These are phyloP conservation scores for Metahyphopichia silvanorum DNA, from an alignment of 805 yeast species.

Conservation along the genomic window DNA sequence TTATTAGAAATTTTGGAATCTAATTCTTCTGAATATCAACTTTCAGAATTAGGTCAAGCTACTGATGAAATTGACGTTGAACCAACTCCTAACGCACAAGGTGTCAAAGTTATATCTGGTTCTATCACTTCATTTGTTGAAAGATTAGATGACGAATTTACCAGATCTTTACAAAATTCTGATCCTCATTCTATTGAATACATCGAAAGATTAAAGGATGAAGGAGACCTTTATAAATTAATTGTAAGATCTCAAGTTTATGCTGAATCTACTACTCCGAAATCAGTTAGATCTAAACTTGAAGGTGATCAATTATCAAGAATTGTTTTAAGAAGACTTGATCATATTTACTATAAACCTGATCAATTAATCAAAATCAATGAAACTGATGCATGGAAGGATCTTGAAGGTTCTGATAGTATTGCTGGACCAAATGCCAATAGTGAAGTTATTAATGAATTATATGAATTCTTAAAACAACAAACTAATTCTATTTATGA, in stretches of 20 bases:
- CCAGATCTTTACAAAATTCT: conserved; percentile 77
- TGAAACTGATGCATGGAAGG: conserved; percentile 76
- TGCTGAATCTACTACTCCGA: conserved; percentile 61
- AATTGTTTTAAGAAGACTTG: conserved; percentile 77
- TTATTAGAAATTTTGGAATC: conserved; percentile 69
- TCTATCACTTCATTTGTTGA: conserved; percentile 84
- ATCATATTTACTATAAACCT: conserved; percentile 92
- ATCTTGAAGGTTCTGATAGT: conserved; percentile 30
- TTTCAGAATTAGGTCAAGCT: conserved; percentile 68
- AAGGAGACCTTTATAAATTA: conserved; percentile 67
- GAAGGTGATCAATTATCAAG: conserved; percentile 65
- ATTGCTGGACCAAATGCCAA: conserved; percentile 16
- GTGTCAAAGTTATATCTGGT: conserved; percentile 75
- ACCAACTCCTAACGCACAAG: conserved; percentile 53
- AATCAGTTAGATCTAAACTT: conserved; percentile 31
- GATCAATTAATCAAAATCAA: conserved; percentile 61
- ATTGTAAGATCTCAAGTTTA: conserved; percentile 85
- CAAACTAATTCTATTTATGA: conserved; percentile 68
- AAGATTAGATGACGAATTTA: conserved; percentile 92
- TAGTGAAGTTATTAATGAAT: conserved; percentile 53
- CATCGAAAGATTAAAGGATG: conserved; percentile 86
- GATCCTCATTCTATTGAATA: conserved; percentile 97
- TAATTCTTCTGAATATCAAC: conserved; percentile 53
- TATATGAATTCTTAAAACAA: conserved; percentile 62
- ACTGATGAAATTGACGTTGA: conserved; percentile 74